Percentiles rank a stretch among this genome's conserved stretches.
These are phyloP conservation scores for Chromera velia DNA, from an alignment of 73 alveolate species.

Conservation along the genomic window DNA sequence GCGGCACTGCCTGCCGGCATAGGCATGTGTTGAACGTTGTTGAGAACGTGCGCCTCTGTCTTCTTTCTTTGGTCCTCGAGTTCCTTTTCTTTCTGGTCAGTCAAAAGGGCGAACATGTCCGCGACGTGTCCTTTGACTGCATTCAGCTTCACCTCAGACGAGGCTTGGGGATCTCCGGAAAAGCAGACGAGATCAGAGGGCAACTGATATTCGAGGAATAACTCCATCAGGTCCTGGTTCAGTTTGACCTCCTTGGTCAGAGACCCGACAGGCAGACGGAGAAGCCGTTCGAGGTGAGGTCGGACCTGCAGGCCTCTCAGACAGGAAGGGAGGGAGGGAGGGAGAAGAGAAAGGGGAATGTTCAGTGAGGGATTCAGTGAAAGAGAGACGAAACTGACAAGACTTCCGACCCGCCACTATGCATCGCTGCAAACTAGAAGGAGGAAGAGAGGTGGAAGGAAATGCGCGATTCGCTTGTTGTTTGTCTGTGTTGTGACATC, in stretches of 20 bases:
- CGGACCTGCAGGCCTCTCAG: too few species aligned
- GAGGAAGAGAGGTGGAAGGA: not conserved
- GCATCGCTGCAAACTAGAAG: conserved; percentile 14
- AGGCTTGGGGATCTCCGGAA: not conserved
- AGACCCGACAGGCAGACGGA: conserved; percentile 18
- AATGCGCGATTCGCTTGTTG: not conserved
- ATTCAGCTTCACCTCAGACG: not conserved
- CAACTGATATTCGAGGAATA: conserved; percentile 19
- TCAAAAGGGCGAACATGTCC: conserved; percentile 27
- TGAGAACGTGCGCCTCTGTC: not conserved
- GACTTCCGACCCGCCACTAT: conserved; percentile 9
- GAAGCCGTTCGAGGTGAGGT: conserved; percentile 34
- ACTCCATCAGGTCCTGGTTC: conserved; percentile 29
- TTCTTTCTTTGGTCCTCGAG: too few species aligned
- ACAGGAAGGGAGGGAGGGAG: too few species aligned
- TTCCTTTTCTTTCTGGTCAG: too few species aligned
- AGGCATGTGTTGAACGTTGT: not conserved
- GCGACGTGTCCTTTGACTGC: conserved; percentile 15
- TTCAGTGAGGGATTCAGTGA: too few species aligned
- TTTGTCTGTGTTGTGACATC: too few species aligned
- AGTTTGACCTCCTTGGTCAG: conserved; percentile 45
- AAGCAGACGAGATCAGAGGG: conserved; percentile 26
- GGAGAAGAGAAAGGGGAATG: too few species aligned
- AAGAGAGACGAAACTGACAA: too few species aligned
- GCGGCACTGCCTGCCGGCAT: not conserved